A percentile compares a stretch with the other conserved stretches of the same genome.
phyloP scores from a whole-genome alignment of 331 rosid species.

The Acacia pycnantha region DNA sequence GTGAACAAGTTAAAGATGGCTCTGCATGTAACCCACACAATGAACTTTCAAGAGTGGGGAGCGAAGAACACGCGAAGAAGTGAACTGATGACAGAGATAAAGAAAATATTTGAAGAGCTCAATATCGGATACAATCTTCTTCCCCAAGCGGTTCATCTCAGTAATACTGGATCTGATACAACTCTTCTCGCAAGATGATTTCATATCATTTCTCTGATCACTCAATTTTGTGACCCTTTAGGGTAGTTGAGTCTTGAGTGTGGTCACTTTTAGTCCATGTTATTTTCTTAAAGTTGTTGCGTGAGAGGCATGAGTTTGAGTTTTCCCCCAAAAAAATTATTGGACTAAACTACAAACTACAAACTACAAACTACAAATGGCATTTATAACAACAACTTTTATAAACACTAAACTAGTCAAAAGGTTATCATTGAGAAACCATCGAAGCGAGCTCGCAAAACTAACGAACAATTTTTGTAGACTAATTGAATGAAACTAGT shows the following conservation, averaged over 20 bases:
- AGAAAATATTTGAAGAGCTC: slow-evolving; percentile 78
- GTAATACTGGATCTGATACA: slow-evolving; percentile 38
- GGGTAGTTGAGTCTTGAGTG: background rate
- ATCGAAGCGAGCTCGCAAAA: background rate
- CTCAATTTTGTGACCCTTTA: background rate
- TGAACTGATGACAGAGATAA: slow-evolving; percentile 65
- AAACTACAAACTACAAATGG: too few relatives aligned
- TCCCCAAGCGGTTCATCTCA: slow-evolving; percentile 67
- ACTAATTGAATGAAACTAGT: slow-evolving; percentile 10
- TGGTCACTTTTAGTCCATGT: background rate
- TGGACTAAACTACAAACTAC: too few relatives aligned
- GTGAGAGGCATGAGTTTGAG: background rate
- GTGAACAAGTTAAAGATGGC: slow-evolving; percentile 73
- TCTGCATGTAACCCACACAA: slow-evolving; percentile 61
- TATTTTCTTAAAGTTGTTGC: background rate
- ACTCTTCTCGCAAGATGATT: slow-evolving; percentile 27
- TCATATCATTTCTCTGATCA: slow-evolving; percentile 9
- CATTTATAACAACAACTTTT: too few relatives aligned
- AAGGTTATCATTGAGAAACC: background rate
- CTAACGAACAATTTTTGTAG: background rate
- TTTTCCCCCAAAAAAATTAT: background rate
- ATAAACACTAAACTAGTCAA: too few relatives aligned
- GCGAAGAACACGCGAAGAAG: slow-evolving; percentile 65
- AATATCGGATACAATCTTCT: slow-evolving; percentile 71
- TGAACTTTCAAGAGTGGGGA: slow-evolving; percentile 71